These are phyloP conservation scores for Schrenkiella parvula DNA, from an alignment of 345 rosid species.

Conservation along the genomic window DNA sequence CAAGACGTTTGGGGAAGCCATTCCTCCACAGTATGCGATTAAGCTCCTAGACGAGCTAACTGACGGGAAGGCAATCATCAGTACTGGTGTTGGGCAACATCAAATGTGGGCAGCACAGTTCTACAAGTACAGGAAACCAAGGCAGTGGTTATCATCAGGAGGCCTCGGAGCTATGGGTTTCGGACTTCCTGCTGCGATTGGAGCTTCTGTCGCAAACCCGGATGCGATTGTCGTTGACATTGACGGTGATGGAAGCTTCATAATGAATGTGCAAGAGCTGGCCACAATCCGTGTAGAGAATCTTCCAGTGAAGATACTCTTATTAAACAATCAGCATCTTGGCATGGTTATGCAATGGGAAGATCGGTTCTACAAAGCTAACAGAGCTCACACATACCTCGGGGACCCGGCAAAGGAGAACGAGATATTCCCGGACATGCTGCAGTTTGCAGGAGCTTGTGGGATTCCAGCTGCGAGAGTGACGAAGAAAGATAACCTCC, in stretches of 20 bases:
- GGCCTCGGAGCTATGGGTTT: constrained; percentile 99
- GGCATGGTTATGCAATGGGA: constrained; percentile 97
- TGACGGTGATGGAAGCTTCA: constrained; percentile 94
- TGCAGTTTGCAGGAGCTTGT: constrained; percentile 74
- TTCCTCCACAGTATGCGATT: constrained; percentile 88
- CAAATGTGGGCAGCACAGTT: constrained; percentile 99
- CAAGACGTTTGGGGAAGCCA: constrained; percentile 78
- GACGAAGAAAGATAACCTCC: constrained; percentile 52
- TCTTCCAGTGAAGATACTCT: constrained; percentile 75
- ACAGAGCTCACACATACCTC: constrained; percentile 79
- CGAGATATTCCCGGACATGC: constrained; percentile 75
- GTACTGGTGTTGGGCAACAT: constrained; percentile 97
- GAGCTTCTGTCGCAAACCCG: constrained; percentile 93
- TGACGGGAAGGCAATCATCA: constrained; percentile 68
- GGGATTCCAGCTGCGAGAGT: constrained; percentile 83
- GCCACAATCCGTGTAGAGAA: constrained; percentile 84
- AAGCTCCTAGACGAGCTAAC: constrained; percentile 86
- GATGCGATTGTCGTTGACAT: constrained; percentile 80
- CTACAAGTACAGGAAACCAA: constrained; percentile 84
- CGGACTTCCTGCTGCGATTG: constrained; percentile 92
- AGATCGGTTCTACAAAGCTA: constrained; percentile 87
- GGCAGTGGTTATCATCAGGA: constrained; percentile 86
- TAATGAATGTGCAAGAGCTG: constrained; percentile 84
- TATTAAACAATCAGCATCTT: constrained; percentile 83
- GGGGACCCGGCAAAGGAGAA: constrained; percentile 68